These are phyloP conservation scores for Dicorynia guianensis DNA, from an alignment of 306 rosid species.

Conservation along the genomic window DNA sequence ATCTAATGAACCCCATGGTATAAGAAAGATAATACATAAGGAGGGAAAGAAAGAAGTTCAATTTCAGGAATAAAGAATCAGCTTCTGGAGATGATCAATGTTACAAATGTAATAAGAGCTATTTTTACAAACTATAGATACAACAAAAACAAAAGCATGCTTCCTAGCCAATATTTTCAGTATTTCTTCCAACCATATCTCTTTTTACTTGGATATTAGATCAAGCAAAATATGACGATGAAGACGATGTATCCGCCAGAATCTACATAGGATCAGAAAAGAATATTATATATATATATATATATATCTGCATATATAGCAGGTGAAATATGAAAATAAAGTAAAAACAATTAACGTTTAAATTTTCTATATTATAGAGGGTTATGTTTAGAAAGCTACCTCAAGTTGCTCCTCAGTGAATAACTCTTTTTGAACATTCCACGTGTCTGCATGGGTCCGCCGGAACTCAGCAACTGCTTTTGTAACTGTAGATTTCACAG, in stretches of 20 bases:
- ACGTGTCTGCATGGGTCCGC: slow-evolving; percentile 97
- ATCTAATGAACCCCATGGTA: slow-evolving; percentile 75
- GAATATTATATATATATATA: slow-evolving; percentile 13
- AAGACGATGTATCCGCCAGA: slow-evolving; percentile 95
- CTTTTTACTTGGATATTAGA: slow-evolving; percentile 47
- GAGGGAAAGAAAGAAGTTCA: slow-evolving; percentile 43
- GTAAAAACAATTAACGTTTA: neutral
- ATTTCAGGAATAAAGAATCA: slow-evolving; percentile 54
- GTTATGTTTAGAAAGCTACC: slow-evolving; percentile 55
- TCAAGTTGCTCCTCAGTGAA: slow-evolving; percentile 97
- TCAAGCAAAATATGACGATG: slow-evolving; percentile 97
- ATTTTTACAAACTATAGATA: slow-evolving; percentile 56
- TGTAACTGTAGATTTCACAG: slow-evolving; percentile 92
- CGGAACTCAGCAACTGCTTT: slow-evolving; percentile 99
- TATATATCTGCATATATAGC: no score
- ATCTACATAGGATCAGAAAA: slow-evolving; percentile 52
- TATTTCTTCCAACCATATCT: slow-evolving; percentile 47
- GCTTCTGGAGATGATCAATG: slow-evolving; percentile 41
- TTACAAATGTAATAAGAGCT: slow-evolving; percentile 73
- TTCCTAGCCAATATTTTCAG: slow-evolving; percentile 49
- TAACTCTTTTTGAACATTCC: slow-evolving; percentile 93
- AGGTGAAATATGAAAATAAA: slow-evolving; percentile 20
- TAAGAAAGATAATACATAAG: slow-evolving; percentile 47
- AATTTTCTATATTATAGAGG: slow-evolving; percentile 1
- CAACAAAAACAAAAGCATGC: slow-evolving; percentile 38